Conservation (phyloP, 2,329 filamentous ascomycete species). For the Gnomoniopsis smithogilvyi region DNA sequence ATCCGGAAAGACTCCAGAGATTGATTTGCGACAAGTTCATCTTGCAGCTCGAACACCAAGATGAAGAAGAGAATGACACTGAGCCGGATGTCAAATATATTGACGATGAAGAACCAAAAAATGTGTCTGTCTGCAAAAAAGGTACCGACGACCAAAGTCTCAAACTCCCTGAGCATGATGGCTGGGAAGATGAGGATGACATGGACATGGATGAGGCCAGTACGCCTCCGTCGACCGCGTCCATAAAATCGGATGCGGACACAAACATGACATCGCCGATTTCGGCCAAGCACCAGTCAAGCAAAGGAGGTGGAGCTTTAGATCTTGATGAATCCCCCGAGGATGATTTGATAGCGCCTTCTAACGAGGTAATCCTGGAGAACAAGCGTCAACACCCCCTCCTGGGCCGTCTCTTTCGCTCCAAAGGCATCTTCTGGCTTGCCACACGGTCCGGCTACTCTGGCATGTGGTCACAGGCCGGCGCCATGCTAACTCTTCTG, state of each 20-base stretch:
- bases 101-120: no score
- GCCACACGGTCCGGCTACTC: constrained; percentile 52
- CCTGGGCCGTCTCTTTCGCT: constrained; percentile 56
- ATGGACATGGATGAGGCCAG: constrained; percentile 22
- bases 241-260: constrained; percentile 25
- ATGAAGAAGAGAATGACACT: constrained; percentile 30
- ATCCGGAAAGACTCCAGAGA: constrained; percentile 43
- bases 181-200: constrained; percentile 31
- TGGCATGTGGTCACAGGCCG: constrained; percentile 63
- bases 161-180: constrained; percentile 16
- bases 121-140: no score
- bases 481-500: constrained; percentile 59
- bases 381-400: constrained; percentile 53
- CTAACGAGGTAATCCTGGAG: constrained; percentile 44
- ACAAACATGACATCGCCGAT: constrained; percentile 17
- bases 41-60: constrained; percentile 42
- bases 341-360: constrained; percentile 30
- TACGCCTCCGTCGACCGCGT: neutral
- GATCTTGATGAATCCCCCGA: constrained; percentile 13
- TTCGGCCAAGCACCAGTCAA: no score
- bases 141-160: neutral
- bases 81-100: no score
- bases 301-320: neutral
- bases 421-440: constrained; percentile 60
- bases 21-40: constrained; percentile 49